Evolutionary conservation across 805 yeast genomes (phyloP).

Genomic region (Ogataea polymorpha): DNA sequence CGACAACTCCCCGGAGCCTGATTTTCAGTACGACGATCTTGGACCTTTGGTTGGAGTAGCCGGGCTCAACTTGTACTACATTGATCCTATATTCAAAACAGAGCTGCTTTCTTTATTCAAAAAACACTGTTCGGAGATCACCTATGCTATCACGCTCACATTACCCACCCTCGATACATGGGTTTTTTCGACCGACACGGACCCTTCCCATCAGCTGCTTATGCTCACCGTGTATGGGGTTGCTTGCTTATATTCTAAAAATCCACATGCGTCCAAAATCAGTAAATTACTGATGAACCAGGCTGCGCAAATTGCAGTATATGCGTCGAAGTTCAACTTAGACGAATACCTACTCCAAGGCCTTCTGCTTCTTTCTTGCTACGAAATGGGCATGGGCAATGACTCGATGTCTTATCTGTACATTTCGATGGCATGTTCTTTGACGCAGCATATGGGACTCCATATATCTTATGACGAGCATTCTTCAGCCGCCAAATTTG

Average conservation of each 20-base stretch:
- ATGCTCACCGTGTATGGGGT: slow-evolving; percentile 26
- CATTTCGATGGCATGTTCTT: slow-evolving; percentile 31
- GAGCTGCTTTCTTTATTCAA: slow-evolving; percentile 17
- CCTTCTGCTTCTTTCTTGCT: slow-evolving; percentile 28
- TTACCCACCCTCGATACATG: slow-evolving; percentile 12
- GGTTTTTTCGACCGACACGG: slow-evolving; percentile 17
- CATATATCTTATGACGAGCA: slow-evolving; percentile 29
- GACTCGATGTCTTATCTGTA: slow-evolving; percentile 31
- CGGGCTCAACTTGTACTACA: slow-evolving; percentile 11
- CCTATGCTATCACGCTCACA: slow-evolving; percentile 17
- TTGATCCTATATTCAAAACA: slow-evolving; percentile 14
- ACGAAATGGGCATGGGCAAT: slow-evolving; percentile 31
- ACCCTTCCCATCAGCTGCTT: slow-evolving; percentile 25
- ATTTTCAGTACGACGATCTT: slow-evolving; percentile 8
- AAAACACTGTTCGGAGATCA: slow-evolving; percentile 9
- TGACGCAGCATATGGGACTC: slow-evolving; percentile 34
- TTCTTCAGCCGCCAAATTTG: slow-evolving; percentile 19
- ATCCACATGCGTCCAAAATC: slow-evolving; percentile 11
- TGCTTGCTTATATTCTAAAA: slow-evolving; percentile 24
- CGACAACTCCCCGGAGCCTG: neutral
- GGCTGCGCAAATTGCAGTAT: slow-evolving; percentile 27
- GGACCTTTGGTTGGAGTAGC: slow-evolving; percentile 10
- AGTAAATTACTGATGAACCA: slow-evolving; percentile 22
- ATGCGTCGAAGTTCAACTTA: slow-evolving; percentile 19
- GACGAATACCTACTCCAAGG: slow-evolving; percentile 27